phyloP scores from a whole-genome alignment of 768 basidiomycete genomes.

The Xerocomus spinulosus region DNA sequence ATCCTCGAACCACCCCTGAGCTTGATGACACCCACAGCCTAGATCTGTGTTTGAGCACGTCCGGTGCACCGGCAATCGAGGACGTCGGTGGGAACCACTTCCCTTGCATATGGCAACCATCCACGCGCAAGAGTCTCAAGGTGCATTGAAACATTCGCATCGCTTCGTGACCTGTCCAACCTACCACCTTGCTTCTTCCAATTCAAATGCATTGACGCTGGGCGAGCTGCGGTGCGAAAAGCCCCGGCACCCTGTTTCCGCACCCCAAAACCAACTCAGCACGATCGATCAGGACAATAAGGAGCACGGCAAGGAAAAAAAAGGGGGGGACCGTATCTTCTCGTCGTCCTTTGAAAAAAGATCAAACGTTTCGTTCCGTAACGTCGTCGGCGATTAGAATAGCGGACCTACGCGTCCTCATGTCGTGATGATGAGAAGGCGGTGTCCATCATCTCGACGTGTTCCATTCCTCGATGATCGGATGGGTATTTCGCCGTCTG shows the following conservation, averaged over 20 bases:
- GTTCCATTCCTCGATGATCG: neutral
- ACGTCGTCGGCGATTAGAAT: neutral
- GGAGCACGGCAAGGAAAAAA: neutral
- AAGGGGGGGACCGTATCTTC: too few relatives aligned
- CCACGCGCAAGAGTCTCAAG: neutral
- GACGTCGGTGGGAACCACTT: too few relatives aligned
- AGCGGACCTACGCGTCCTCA: neutral
- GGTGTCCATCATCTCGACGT: neutral
- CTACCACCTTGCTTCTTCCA: neutral
- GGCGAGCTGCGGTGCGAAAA: neutral
- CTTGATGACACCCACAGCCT: neutral
- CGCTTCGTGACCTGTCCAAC: neutral
- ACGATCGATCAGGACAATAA: neutral
- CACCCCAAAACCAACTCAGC: neutral
- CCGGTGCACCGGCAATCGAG: neutral
- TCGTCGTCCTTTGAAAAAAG: neutral
- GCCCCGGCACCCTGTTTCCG: neutral
- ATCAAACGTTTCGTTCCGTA: neutral
- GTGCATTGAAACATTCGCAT: neutral
- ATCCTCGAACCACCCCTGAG: neutral
- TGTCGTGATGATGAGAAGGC: neutral
- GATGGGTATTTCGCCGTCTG: neutral
- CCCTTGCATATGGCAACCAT: neutral
- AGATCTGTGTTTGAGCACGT: neutral
- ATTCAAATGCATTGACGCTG: too few relatives aligned